phyloP scores from a whole-genome alignment of 179 eudicot genomes.

The Camellia oleifera region DNA sequence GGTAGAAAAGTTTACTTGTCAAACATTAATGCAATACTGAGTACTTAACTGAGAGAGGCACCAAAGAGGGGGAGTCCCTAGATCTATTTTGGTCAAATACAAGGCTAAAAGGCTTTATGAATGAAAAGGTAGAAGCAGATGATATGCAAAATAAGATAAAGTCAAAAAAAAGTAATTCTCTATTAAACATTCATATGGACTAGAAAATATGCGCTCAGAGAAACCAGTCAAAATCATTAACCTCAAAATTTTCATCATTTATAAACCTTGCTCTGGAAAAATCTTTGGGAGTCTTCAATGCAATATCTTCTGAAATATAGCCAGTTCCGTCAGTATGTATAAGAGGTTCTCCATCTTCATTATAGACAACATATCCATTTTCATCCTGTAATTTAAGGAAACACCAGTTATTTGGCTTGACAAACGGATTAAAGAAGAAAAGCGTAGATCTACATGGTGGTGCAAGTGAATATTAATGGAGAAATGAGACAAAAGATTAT shows the following conservation, averaged over 20 bases:
- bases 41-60: too few relatives aligned
- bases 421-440: background rate
- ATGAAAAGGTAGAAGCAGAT: background rate
- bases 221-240: background rate
- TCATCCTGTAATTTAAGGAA: constrained; percentile 44
- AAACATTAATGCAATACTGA: background rate
- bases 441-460: too few relatives aligned
- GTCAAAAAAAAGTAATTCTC: background rate
- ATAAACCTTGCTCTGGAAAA: too few relatives aligned
- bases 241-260: too few relatives aligned
- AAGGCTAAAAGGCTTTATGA: background rate
- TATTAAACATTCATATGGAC: background rate
- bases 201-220: background rate
- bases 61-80: background rate
- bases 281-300: too few relatives aligned
- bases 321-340: too few relatives aligned
- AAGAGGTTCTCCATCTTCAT: constrained; percentile 43
- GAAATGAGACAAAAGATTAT: constrained; percentile 15
- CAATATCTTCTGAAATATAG: too few relatives aligned
- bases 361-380: constrained; percentile 31
- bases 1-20: background rate
- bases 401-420: background rate
- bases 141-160: too few relatives aligned
- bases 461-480: background rate
- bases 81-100: too few relatives aligned